phyloP scores from a whole-genome alignment of 2,329 filamentous ascomycete species.

The Aspergillus sp. region DNA sequence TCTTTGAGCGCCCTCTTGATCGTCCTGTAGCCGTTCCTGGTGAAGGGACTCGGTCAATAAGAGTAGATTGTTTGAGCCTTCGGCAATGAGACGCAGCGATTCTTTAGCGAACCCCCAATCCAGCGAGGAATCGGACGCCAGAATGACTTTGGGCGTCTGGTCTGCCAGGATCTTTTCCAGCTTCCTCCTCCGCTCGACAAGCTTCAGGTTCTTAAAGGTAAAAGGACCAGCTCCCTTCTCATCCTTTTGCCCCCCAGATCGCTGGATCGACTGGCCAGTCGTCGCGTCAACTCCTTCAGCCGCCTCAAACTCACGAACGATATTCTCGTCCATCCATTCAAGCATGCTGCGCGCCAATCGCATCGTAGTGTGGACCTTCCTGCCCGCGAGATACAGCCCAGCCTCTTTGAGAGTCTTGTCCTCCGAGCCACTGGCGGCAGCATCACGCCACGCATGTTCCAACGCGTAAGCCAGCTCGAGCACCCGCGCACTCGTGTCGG shows the following conservation, averaged over 20 bases:
- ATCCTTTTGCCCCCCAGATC: slow-evolving; percentile 29
- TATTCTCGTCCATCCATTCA: slow-evolving; percentile 98
- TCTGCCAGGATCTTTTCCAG: slow-evolving; percentile 66
- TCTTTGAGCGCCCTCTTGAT: slow-evolving; percentile 32
- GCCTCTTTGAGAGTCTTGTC: slow-evolving; percentile 50
- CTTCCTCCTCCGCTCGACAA: slow-evolving; percentile 79
- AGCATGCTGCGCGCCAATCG: slow-evolving; percentile 91
- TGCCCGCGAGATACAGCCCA: slow-evolving; percentile 76
- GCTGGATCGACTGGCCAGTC: slow-evolving; percentile 39
- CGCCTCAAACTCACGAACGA: slow-evolving; percentile 86
- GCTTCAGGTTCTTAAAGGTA: slow-evolving; percentile 79
- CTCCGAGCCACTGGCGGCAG: slow-evolving; percentile 51
- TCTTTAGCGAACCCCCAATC: slow-evolving; percentile 95
- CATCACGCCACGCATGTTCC: slow-evolving; percentile 83
- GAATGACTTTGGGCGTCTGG: slow-evolving; percentile 65
- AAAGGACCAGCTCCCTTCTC: slow-evolving; percentile 66
- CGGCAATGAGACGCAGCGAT: slow-evolving; percentile 69
- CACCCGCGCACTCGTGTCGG: slow-evolving; percentile 92
- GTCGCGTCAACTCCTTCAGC: slow-evolving; percentile 41
- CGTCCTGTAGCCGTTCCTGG: slow-evolving; percentile 21
- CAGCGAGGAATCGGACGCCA: slow-evolving; percentile 84
- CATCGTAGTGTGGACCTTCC: slow-evolving; percentile 83
- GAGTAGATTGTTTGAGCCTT: slow-evolving; percentile 76
- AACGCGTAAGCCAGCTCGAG: slow-evolving; percentile 88
- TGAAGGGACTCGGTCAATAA: slow-evolving; percentile 73